A percentile compares a stretch with the other conserved stretches of the same genome.
Evolutionary conservation across 2,329 filamentous ascomycete species (phyloP).

Genomic region (Cladophialophora chaetospira): DNA sequence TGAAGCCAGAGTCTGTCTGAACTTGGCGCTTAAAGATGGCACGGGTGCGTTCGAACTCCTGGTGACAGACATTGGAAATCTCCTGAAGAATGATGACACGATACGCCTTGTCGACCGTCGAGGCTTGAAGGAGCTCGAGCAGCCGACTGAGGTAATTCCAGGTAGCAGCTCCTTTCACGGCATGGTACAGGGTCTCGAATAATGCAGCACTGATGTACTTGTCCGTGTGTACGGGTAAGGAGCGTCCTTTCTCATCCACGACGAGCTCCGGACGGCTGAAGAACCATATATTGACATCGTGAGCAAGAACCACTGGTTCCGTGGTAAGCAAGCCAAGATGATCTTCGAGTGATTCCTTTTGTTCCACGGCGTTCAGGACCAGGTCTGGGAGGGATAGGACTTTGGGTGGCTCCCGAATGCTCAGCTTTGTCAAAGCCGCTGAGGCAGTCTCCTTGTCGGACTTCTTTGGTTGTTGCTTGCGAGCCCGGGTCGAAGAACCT

Average conservation of each 20-base stretch:
- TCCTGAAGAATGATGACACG: constrained; percentile 48
- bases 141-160: constrained; percentile 48
- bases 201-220: constrained; percentile 47
- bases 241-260: constrained; percentile 49
- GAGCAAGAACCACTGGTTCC: constrained; percentile 25
- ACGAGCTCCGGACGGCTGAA: constrained; percentile 48
- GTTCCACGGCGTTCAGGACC: constrained; percentile 38
- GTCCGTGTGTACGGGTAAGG: constrained; percentile 43
- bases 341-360: constrained; percentile 40
- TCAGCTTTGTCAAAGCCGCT: constrained; percentile 40
- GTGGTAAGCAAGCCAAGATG: constrained; percentile 37
- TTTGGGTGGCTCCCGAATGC: constrained; percentile 31
- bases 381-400: constrained; percentile 41
- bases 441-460: constrained; percentile 35
- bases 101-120: constrained; percentile 36
- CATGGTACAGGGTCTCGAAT: constrained; percentile 46
- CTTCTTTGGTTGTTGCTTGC: constrained; percentile 37
- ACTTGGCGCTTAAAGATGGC: constrained; percentile 46
- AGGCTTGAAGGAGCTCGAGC: constrained; percentile 39
- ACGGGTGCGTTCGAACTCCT: constrained; percentile 47
- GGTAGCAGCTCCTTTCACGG: constrained; percentile 41
- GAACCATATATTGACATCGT: constrained; percentile 39
- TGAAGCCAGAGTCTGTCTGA: constrained; percentile 39
- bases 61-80: constrained; percentile 48
- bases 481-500: constrained; percentile 38